Percentiles rank a stretch among this genome's conserved stretches.
These are phyloP conservation scores for Xerocomellus chrysenteron DNA, from an alignment of 768 basidiomycete genomes.

Conservation along the genomic window DNA sequence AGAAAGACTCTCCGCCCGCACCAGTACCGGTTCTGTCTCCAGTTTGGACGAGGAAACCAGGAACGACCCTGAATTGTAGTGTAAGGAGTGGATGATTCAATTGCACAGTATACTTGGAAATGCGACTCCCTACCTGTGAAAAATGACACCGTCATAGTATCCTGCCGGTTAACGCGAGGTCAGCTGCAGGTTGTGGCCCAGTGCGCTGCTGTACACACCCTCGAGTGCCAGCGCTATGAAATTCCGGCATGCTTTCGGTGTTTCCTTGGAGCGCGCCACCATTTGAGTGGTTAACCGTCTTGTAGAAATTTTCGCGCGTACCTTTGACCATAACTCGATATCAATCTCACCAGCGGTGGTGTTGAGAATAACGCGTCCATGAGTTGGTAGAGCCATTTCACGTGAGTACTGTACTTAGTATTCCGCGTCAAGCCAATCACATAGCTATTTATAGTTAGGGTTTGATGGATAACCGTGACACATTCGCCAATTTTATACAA, in stretches of 20 bases:
- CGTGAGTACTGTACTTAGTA: background rate
- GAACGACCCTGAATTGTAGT: constrained; percentile 59
- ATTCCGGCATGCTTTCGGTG: constrained; percentile 91
- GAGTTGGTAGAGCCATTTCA: constrained; percentile 78
- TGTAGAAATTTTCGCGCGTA: constrained; percentile 26
- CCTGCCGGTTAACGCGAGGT: constrained; percentile 45
- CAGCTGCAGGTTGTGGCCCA: background rate
- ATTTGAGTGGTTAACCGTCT: background rate
- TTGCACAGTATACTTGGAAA: background rate
- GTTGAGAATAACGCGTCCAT: constrained; percentile 82
- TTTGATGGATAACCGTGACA: constrained; percentile 2
- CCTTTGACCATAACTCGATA: constrained; percentile 92
- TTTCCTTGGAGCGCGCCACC: constrained; percentile 54
- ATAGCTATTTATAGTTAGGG: constrained; percentile 20
- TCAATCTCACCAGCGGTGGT: constrained; percentile 88
- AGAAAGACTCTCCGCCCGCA: constrained; percentile 91
- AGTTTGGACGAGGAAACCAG: constrained; percentile 91
- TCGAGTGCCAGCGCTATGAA: constrained; percentile 87
- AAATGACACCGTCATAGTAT: constrained; percentile 94
- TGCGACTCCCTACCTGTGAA: constrained; percentile 66
- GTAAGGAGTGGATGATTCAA: background rate
- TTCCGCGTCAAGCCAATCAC: background rate
- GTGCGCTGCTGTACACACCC: constrained; percentile 51
- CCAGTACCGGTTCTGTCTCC: constrained; percentile 93
- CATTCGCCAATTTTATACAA: background rate